Percentiles rank a stretch among this genome's conserved stretches.
Conservation (phyloP, 495 filamentous ascomycete genomes). For the Choiromyces venosus region DNA sequence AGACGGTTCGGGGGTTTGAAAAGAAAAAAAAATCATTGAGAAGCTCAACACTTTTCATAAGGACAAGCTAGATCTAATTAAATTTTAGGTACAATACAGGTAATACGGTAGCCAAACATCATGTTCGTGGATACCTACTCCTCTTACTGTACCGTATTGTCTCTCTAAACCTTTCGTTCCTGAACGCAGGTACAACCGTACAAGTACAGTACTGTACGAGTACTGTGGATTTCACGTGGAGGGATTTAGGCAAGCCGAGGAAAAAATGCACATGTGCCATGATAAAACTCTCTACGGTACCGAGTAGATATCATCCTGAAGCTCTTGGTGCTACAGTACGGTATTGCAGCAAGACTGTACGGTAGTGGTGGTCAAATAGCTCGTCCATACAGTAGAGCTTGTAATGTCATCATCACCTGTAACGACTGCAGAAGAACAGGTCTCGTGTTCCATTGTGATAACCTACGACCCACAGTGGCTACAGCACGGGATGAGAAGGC, state of each 20-base stretch:
- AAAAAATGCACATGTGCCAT: background rate
- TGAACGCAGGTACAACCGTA: background rate
- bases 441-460: background rate
- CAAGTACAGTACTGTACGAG: too few species aligned
- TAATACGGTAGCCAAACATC: too few species aligned
- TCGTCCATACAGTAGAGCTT: background rate
- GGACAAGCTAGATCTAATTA: too few species aligned
- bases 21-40: too few species aligned
- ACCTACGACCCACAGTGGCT: background rate
- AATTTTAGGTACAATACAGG: too few species aligned
- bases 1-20: background rate
- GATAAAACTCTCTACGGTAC: background rate
- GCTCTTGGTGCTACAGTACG: background rate
- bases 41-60: too few species aligned
- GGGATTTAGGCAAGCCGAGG: background rate
- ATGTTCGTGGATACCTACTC: too few species aligned
- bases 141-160: background rate
- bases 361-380: background rate
- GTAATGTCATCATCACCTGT: background rate
- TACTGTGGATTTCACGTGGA: background rate
- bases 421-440: background rate
- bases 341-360: background rate
- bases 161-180: background rate
- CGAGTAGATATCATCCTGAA: background rate
- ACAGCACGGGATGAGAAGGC: background rate